Evolutionary conservation across 2,329 filamentous ascomycete genomes (phyloP).

Genomic region (Aspergillus ruber): DNA sequence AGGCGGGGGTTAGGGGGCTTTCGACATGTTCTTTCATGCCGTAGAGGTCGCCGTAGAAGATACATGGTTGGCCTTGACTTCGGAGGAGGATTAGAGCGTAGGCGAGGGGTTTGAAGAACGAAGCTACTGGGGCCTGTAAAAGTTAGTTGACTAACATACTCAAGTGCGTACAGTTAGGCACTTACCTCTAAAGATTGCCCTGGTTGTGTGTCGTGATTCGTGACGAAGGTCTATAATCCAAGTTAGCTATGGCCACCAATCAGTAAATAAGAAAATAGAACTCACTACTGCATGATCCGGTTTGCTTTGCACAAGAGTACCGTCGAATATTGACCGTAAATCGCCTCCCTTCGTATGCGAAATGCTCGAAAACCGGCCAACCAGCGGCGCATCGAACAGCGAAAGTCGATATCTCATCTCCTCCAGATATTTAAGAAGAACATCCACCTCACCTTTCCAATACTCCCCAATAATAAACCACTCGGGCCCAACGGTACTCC

Average conservation of each 20-base stretch:
- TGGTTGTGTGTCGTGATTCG: constrained; percentile 39
- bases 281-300: constrained; percentile 33
- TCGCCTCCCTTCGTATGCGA: constrained; percentile 54
- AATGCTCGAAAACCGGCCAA: constrained; percentile 60
- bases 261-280: background rate
- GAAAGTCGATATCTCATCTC: constrained; percentile 53
- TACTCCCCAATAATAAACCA: constrained; percentile 66
- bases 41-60: constrained; percentile 67
- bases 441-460: constrained; percentile 54
- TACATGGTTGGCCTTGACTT: constrained; percentile 55
- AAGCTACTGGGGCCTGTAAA: constrained; percentile 55
- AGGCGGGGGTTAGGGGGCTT: constrained; percentile 48
- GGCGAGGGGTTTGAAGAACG: constrained; percentile 65
- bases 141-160: too few species aligned
- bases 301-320: constrained; percentile 49
- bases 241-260: background rate
- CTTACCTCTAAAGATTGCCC: constrained; percentile 58
- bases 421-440: constrained; percentile 53
- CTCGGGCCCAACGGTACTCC: constrained; percentile 43
- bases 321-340: constrained; percentile 57
- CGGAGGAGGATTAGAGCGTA: constrained; percentile 66
- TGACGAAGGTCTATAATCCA: constrained; percentile 16
- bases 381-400: constrained; percentile 62
- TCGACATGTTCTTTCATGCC: constrained; percentile 49
- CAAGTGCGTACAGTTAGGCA: too few species aligned